Percentiles rank a stretch among this genome's conserved stretches.
phyloP scores from a whole-genome alignment of 192 early-diverging fungal species.

The Geranomyces michiganensis region DNA sequence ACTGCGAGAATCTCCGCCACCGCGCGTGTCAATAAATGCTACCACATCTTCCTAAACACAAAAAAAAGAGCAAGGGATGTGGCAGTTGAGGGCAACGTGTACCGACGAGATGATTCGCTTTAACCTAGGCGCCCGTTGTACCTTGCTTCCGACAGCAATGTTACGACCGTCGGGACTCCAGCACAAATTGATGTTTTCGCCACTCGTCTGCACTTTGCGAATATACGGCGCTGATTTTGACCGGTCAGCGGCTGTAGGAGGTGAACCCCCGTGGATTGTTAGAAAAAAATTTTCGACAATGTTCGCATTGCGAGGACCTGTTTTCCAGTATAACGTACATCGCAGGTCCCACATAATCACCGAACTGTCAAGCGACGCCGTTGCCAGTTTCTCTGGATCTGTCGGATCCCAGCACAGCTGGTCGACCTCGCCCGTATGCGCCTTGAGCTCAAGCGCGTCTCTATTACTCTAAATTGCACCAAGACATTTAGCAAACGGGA shows the following conservation, averaged over 20 bases:
- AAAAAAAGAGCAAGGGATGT: background rate
- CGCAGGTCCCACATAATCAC: constrained; percentile 82
- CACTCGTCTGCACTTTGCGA: constrained; percentile 63
- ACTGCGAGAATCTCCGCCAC: constrained; percentile 42
- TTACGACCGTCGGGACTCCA: constrained; percentile 78
- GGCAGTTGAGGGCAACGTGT: background rate
- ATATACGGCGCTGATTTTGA: constrained; percentile 56
- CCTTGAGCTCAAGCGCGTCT: constrained; percentile 67
- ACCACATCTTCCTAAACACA: constrained; percentile 66
- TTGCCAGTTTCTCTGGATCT: constrained; percentile 69
- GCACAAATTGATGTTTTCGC: constrained; percentile 85
- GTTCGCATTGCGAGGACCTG: too few species aligned
- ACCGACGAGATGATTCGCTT: background rate
- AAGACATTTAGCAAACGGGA: too few species aligned
- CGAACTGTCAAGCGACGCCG: constrained; percentile 77
- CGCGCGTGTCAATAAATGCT: constrained; percentile 73
- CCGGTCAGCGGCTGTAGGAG: constrained; percentile 33
- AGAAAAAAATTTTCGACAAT: background rate
- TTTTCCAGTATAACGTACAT: constrained; percentile 42
- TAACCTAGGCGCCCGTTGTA: too few species aligned
- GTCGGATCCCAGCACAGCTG: constrained; percentile 80
- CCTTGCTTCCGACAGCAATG: constrained; percentile 85
- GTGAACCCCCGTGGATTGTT: too few species aligned
- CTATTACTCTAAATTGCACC: constrained; percentile 37
- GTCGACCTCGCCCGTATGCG: constrained; percentile 78